Base-by-base conservation (phyloP, 345 rosid species). In the Citrus hindsii region DNA sequence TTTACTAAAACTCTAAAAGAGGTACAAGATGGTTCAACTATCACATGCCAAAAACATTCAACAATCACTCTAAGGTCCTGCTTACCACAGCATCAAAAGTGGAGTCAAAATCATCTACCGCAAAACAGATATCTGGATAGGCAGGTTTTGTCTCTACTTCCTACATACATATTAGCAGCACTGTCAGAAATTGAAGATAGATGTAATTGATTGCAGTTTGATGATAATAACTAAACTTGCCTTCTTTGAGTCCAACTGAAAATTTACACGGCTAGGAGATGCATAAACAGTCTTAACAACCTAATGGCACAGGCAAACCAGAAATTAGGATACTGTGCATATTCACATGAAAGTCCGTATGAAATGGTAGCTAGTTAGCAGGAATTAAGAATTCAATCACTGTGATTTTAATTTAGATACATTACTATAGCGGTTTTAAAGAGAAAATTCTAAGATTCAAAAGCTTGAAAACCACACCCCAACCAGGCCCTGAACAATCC, bases 281-380 rank as follows among this genome's bases (percentile, higher is more conserved):
- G 99, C 99, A 85, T 94, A 97, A 72, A 92, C 98, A 74, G 93
- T 94, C 87, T 97, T 97, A 78, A 93, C 93, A 80, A 97, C 94
- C 98, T 97, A 89, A 71, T 59, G 62, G 73, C 73, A 77, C 30
- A 80, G 63, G 66, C 46, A 63, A 78, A 67, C 27, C 40, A n/a
- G 78, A 63, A 79, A 72, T 80, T 71, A 77, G 66, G 75, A 75
- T 40, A 68, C 35, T 8, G 67, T 64, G 64, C 53, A 56, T 32
- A 74, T 19, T 69, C 67, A 40, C 48, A 42, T 71, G 51, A 30
- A 61, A 73, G 55, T 30, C 77, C 67, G 14, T 58, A 67, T 46
- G 40, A 61, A 35, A 71, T 65, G 46, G 51, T 61, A 65, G 27
- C 38, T 73, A 69, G 72, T 61, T 76, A 68, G 32, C 16, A 46